These are phyloP conservation scores for Hanseniaspora occidentalis DNA, from an alignment of 805 yeast genomes.

Conservation along the genomic window DNA sequence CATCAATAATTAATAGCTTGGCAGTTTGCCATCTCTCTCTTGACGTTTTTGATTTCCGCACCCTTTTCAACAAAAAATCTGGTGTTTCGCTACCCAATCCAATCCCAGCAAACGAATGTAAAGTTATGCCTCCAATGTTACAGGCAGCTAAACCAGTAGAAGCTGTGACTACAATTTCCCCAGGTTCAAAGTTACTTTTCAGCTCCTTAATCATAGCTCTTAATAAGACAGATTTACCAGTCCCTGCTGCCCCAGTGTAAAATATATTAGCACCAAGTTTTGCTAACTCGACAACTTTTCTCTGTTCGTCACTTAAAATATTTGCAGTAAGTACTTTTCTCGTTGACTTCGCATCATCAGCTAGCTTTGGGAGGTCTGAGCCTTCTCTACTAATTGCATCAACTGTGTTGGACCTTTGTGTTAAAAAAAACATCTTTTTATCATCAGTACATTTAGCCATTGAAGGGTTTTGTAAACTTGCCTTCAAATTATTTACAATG, in stretches of 20 bases:
- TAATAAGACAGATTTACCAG: constrained; percentile 69
- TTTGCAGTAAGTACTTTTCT: constrained; percentile 20
- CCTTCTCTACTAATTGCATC: constrained; percentile 8
- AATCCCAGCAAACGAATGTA: constrained; percentile 76
- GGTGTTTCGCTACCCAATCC: constrained; percentile 58
- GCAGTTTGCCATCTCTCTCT: constrained; percentile 51
- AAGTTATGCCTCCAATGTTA: constrained; percentile 81
- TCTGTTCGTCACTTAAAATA: constrained; percentile 47
- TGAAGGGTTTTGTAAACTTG: no score
- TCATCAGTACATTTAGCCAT: constrained; percentile 9
- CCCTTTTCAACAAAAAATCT: constrained; percentile 32
- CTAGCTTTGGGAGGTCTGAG: constrained; percentile 5
- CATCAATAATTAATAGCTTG: constrained; percentile 75
- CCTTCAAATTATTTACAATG: no score
- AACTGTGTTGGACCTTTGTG: constrained; percentile 17
- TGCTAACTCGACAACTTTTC: constrained; percentile 51
- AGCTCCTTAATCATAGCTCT: constrained; percentile 49
- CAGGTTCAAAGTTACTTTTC: constrained; percentile 28
- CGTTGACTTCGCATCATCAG: not conserved
- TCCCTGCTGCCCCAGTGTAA: constrained; percentile 80
- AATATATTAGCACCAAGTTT: constrained; percentile 51
- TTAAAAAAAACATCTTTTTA: constrained; percentile 20
- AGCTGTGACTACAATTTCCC: constrained; percentile 75
- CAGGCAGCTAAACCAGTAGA: constrained; percentile 95
- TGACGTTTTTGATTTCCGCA: constrained; percentile 33